A percentile compares a stretch with the other conserved stretches of the same genome.
Conservation (phyloP, 805 yeast species). For the Yarrowia sp. region DNA sequence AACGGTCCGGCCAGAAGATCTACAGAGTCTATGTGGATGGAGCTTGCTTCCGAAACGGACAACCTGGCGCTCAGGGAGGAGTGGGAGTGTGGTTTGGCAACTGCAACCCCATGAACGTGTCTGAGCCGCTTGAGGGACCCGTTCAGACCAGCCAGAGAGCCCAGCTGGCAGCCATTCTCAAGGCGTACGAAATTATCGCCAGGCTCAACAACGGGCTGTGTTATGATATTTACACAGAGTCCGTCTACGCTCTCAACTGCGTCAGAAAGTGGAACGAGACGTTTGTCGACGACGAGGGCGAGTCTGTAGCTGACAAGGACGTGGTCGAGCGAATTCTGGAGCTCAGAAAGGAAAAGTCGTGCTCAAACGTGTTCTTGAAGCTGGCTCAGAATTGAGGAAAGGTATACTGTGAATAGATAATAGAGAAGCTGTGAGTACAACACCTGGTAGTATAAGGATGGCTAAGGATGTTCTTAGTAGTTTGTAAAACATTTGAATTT, state of each 20-base stretch:
- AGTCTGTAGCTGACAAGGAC: not conserved
- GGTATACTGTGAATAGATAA: too few species aligned
- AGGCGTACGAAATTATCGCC: not conserved
- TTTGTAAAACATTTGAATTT: too few species aligned
- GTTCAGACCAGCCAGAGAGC: not conserved
- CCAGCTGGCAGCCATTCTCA: not conserved
- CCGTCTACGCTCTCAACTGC: not conserved
- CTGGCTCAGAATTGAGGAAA: too few species aligned
- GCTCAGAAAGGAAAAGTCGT: too few species aligned
- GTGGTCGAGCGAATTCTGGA: not conserved
- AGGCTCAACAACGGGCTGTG: not conserved
- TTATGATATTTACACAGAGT: not conserved
- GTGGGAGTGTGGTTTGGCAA: not conserved
- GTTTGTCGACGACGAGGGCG: not conserved
- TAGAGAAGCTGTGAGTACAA: too few species aligned
- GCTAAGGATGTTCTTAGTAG: too few species aligned
- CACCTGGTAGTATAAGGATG: too few species aligned
- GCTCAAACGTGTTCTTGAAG: too few species aligned
- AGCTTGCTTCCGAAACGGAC: not conserved
- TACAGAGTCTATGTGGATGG: conserved; percentile 4
- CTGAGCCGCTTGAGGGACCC: not conserved
- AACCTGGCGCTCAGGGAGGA: not conserved
- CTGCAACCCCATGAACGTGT: not conserved
- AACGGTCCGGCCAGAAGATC: not conserved
- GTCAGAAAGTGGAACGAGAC: not conserved